Conservation (phyloP, 352 stramenopile genomes). For the Plasmopara halstedii region DNA sequence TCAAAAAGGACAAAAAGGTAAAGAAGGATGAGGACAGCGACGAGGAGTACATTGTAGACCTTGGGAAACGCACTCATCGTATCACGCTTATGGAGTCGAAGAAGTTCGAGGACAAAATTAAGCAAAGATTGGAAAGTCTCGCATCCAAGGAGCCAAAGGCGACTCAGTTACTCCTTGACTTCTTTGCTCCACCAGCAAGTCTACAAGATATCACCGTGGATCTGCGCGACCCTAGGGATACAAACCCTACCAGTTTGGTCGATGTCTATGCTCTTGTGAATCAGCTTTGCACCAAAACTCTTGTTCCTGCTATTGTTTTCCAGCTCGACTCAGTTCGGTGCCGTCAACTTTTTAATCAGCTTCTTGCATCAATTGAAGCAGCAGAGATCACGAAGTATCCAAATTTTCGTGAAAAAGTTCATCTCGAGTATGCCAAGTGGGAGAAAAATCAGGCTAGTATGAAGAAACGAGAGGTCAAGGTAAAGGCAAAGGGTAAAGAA, state of each 20-base stretch:
- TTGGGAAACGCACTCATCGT: slow-evolving; percentile 79
- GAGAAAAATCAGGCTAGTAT: slow-evolving; percentile 83
- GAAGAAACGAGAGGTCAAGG: slow-evolving; percentile 92
- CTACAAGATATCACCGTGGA: slow-evolving; percentile 57
- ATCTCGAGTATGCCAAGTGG: slow-evolving; percentile 87
- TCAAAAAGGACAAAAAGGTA: slow-evolving; percentile 61
- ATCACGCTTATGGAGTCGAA: slow-evolving; percentile 98
- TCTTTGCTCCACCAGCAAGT: slow-evolving; percentile 59
- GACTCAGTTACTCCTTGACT: slow-evolving; percentile 77
- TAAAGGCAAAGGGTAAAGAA: slow-evolving; percentile 89
- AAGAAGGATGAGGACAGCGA: slow-evolving; percentile 61
- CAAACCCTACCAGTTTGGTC: slow-evolving; percentile 46
- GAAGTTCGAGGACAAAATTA: slow-evolving; percentile 95
- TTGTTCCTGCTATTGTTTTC: slow-evolving; percentile 83
- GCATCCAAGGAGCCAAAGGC: slow-evolving; percentile 85
- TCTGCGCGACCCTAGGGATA: slow-evolving; percentile 38
- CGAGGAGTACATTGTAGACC: slow-evolving; percentile 48
- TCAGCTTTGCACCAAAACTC: slow-evolving; percentile 44
- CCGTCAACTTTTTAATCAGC: slow-evolving; percentile 78
- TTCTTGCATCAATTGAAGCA: slow-evolving; percentile 64
- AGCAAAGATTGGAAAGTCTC: slow-evolving; percentile 85
- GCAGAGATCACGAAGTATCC: slow-evolving; percentile 70
- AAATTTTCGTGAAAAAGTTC: slow-evolving; percentile 90
- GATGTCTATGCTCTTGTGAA: slow-evolving; percentile 68
- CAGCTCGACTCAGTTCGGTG: slow-evolving; percentile 85